A percentile compares a stretch with the other conserved stretches of the same genome.
These are phyloP conservation scores for Massariosphaeria phaeospora DNA, from an alignment of 495 filamentous ascomycete species.

Conservation along the genomic window DNA sequence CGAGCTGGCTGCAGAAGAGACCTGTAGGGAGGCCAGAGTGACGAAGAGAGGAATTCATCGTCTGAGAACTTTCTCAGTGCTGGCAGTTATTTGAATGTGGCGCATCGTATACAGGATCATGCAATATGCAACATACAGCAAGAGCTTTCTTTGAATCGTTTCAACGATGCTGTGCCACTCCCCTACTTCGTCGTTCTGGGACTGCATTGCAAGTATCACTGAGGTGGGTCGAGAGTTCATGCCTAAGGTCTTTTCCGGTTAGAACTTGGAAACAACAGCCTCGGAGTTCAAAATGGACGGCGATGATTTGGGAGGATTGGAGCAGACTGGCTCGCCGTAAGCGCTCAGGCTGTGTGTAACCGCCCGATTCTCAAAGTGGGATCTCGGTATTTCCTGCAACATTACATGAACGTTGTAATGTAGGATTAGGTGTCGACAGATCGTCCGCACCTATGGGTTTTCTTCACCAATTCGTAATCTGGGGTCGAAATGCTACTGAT, in stretches of 20 bases:
- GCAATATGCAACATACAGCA: not conserved
- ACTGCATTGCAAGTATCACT: not conserved
- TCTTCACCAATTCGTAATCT: too few species aligned
- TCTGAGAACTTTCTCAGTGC: not conserved
- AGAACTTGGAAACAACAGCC: not conserved
- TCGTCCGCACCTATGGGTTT: too few species aligned
- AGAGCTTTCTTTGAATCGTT: conserved; percentile 5
- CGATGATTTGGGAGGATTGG: too few species aligned
- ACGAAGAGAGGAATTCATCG: conserved; percentile 10
- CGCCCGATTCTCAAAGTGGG: too few species aligned
- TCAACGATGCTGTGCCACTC: conserved; percentile 19
- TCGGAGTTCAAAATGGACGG: conserved; percentile 9
- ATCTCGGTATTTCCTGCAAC: too few species aligned
- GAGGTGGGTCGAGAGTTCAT: not conserved
- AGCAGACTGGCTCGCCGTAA: too few species aligned
- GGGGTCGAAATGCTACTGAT: too few species aligned
- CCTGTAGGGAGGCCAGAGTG: too few species aligned
- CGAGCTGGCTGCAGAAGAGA: too few species aligned
- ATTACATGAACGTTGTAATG: too few species aligned
- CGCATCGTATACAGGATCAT: not conserved
- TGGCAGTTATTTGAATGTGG: conserved; percentile 8
- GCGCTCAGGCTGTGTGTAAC: too few species aligned
- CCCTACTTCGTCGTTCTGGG: conserved; percentile 9
- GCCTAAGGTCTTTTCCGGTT: not conserved
- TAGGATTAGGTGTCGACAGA: too few species aligned